These are phyloP conservation scores for Fusarium dimerum DNA, from an alignment of 2,329 filamentous ascomycete genomes.

Conservation along the genomic window DNA sequence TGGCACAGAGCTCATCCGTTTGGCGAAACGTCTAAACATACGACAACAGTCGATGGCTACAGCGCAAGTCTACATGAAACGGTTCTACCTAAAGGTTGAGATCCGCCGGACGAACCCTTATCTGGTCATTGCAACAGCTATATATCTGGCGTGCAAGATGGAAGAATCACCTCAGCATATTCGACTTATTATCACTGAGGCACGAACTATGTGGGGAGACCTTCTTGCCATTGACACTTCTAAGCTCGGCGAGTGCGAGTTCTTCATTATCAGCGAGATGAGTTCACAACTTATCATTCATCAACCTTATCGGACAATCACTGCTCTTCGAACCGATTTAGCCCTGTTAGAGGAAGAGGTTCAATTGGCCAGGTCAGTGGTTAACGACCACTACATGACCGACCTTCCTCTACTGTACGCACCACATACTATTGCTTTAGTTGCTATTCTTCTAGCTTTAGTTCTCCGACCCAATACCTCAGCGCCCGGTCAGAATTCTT, in stretches of 20 bases:
- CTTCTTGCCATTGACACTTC: constrained; percentile 74
- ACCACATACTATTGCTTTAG: constrained; percentile 86
- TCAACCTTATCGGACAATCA: constrained; percentile 84
- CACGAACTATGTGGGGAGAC: constrained; percentile 81
- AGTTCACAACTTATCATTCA: constrained; percentile 86
- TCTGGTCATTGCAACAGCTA: constrained; percentile 85
- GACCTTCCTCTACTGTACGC: constrained; percentile 84
- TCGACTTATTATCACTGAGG: constrained; percentile 83
- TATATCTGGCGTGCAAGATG: constrained; percentile 97
- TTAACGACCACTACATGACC: constrained; percentile 92
- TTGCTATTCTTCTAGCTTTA: constrained; percentile 81
- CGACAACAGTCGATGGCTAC: constrained; percentile 93
- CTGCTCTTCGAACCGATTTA: constrained; percentile 69
- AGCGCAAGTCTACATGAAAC: constrained; percentile 90
- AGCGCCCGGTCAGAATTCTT: constrained; percentile 29
- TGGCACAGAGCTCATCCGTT: constrained; percentile 70
- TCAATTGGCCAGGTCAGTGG: constrained; percentile 74
- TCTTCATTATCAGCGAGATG: constrained; percentile 88
- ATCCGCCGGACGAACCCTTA: constrained; percentile 93
- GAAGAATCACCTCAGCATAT: constrained; percentile 98
- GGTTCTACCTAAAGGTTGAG: constrained; percentile 90
- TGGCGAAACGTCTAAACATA: constrained; percentile 80
- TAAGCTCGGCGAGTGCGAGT: constrained; percentile 91
- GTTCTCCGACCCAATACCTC: constrained; percentile 66
- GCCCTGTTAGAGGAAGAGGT: constrained; percentile 76